Conservation (phyloP, 805 yeast species). For the Candida sphagnicola region DNA sequence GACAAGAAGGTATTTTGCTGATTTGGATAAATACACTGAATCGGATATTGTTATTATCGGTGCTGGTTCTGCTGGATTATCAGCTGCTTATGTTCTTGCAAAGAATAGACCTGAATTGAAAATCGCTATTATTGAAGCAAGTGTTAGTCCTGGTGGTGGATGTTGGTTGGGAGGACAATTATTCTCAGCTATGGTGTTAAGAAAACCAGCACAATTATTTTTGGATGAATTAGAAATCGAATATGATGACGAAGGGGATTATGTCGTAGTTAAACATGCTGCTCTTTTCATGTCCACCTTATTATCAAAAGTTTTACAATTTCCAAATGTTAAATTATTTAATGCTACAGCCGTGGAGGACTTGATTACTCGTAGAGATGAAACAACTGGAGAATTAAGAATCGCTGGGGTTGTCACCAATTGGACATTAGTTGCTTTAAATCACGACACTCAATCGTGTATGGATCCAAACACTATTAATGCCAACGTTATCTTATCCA, state of each 20-base stretch:
- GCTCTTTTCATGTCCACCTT: constrained; percentile 72
- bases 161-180: constrained; percentile 76
- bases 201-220: constrained; percentile 74
- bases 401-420: constrained; percentile 80
- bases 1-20: constrained; percentile 71
- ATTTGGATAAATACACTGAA: constrained; percentile 69
- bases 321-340: constrained; percentile 73
- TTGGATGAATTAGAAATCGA: constrained; percentile 59
- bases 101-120: constrained; percentile 72
- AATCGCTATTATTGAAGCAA: constrained; percentile 69
- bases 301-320: constrained; percentile 60
- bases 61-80: constrained; percentile 73
- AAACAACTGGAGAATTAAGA: constrained; percentile 50
- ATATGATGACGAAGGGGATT: constrained; percentile 77
- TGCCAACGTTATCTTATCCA: constrained; percentile 58
- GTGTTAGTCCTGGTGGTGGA: constrained; percentile 79
- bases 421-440: constrained; percentile 76
- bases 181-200: constrained; percentile 73
- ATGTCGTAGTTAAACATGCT: constrained; percentile 77
- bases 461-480: constrained; percentile 83
- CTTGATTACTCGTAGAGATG: constrained; percentile 65
- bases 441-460: constrained; percentile 73
- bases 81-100: constrained; percentile 72
- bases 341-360: constrained; percentile 82
- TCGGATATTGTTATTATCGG: constrained; percentile 74